Percentiles rank a stretch among this genome's conserved stretches.
Conservation (phyloP, 2,329 filamentous ascomycete species). For the Aspergillus aculeatus region DNA sequence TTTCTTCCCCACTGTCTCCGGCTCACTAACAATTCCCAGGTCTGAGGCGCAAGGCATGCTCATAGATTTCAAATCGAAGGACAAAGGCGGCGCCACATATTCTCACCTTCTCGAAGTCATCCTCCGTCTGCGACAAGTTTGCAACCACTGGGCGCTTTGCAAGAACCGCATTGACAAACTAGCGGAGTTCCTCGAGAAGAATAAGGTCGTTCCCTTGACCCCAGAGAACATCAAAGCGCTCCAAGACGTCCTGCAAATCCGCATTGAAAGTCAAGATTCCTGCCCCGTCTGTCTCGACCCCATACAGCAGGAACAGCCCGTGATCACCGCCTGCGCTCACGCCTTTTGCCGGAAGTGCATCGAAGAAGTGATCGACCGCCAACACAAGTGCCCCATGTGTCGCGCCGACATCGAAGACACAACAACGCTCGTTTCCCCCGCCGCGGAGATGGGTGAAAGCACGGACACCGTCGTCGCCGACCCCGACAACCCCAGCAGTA, state of each 20-base stretch:
- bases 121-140: constrained; percentile 78
- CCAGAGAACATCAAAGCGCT: constrained; percentile 70
- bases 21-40: constrained; percentile 38
- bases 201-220: constrained; percentile 67
- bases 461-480: constrained; percentile 55
- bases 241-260: constrained; percentile 72
- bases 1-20: background rate
- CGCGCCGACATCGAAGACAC: constrained; percentile 64
- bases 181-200: constrained; percentile 65
- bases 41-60: constrained; percentile 73
- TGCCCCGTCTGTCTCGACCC: constrained; percentile 79
- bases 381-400: constrained; percentile 83
- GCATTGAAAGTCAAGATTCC: constrained; percentile 77
- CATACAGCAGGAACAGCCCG: constrained; percentile 64
- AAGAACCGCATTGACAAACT: constrained; percentile 72
- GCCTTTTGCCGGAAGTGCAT: constrained; percentile 75
- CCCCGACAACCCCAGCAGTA: constrained; percentile 68
- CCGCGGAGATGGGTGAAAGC: constrained; percentile 55
- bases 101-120: constrained; percentile 76
- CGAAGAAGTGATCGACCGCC: constrained; percentile 67
- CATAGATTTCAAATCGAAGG: constrained; percentile 55
- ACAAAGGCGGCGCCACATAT: constrained; percentile 58
- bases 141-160: constrained; percentile 85
- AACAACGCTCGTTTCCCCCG: constrained; percentile 65
- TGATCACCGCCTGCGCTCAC: constrained; percentile 85